These are phyloP conservation scores for Thalassiosira delicatula DNA, from an alignment of 352 stramenopile genomes.

Conservation along the genomic window DNA sequence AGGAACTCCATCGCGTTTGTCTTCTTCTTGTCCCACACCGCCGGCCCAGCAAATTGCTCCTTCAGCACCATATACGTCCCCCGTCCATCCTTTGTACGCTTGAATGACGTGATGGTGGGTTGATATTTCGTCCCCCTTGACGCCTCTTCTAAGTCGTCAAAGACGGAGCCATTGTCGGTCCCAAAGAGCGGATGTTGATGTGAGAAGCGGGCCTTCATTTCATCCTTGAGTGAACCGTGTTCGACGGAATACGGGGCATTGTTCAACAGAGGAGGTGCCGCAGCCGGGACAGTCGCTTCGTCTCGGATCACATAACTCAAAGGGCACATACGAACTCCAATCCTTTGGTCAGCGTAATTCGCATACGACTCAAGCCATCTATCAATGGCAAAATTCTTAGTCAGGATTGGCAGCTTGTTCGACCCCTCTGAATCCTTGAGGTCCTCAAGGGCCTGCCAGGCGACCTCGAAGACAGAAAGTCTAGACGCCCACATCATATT, in stretches of 20 bases:
- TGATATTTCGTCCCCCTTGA: slow-evolving; percentile 24
- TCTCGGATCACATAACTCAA: slow-evolving; percentile 36
- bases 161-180: slow-evolving; percentile 34
- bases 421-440: neutral
- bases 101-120: slow-evolving; percentile 34
- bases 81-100: slow-evolving; percentile 33
- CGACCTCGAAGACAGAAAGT: neutral
- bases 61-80: slow-evolving; percentile 33
- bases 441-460: neutral
- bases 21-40: slow-evolving; percentile 27
- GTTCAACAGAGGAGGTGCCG: neutral
- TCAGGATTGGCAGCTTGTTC: neutral
- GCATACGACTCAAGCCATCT: neutral
- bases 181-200: slow-evolving; percentile 38
- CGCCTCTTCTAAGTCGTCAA: slow-evolving; percentile 37
- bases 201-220: slow-evolving; percentile 37
- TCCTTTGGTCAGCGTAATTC: neutral
- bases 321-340: neutral
- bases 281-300: neutral
- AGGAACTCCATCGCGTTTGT: slow-evolving; percentile 9
- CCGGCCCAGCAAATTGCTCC: slow-evolving; percentile 36
- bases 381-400: neutral
- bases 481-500: neutral
- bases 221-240: slow-evolving; percentile 38
- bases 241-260: slow-evolving; percentile 20